Conservation (phyloP, 306 rosid species). For the Lagenaria siceraria region DNA sequence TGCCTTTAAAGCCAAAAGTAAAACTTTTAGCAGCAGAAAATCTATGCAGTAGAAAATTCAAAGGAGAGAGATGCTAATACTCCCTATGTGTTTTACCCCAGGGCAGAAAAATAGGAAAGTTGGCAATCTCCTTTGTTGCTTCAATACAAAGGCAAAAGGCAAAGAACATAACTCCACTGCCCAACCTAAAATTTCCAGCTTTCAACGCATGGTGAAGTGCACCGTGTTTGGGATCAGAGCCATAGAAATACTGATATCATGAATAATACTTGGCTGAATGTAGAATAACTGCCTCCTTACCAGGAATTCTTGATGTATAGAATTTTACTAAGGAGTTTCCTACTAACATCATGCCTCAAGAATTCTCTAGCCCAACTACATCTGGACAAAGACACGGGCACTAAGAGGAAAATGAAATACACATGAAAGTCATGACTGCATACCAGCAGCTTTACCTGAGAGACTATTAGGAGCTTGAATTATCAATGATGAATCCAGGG, state of each 20-base stretch:
- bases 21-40: constrained; percentile 58
- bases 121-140: constrained; percentile 73
- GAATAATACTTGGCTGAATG: constrained; percentile 20
- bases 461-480: constrained; percentile 9
- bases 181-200: constrained; percentile 46
- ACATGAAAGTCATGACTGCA: constrained; percentile 18
- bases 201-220: constrained; percentile 43
- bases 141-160: constrained; percentile 50
- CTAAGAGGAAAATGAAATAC: constrained; percentile 26
- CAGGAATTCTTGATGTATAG: constrained; percentile 29
- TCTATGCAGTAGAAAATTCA: constrained; percentile 32
- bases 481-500: neutral
- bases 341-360: constrained; percentile 6
- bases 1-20: constrained; percentile 56
- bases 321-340: constrained; percentile 7
- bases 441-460: constrained; percentile 21
- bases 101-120: constrained; percentile 58
- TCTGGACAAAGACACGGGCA: constrained; percentile 5
- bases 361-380: constrained; percentile 28
- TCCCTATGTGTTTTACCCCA: constrained; percentile 85
- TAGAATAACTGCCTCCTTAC: constrained; percentile 44
- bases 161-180: constrained; percentile 46
- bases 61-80: constrained; percentile 60
- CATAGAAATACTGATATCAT: constrained; percentile 23
- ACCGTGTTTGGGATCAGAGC: constrained; percentile 34